Conservation (phyloP, 306 rosid species). For the Vigna trinervia region DNA sequence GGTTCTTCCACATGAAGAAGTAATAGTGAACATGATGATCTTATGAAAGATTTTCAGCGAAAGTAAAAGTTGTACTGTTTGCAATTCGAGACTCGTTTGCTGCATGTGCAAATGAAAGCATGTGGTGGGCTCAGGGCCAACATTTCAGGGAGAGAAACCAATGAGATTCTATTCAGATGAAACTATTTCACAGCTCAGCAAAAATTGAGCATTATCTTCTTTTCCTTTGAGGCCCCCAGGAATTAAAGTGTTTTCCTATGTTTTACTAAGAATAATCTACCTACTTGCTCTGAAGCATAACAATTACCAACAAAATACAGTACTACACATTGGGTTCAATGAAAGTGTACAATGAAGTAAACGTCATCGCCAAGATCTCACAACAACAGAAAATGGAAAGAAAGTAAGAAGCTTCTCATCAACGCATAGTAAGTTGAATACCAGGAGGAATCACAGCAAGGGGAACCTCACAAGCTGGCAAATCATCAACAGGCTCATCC, state of each 20-base stretch:
- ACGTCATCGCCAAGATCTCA: slow-evolving; percentile 20
- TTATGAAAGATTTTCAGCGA: slow-evolving; percentile 20
- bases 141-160: slow-evolving; percentile 14
- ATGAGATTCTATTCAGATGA: slow-evolving; percentile 23
- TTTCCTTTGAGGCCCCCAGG: not conserved
- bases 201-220: slow-evolving; percentile 1
- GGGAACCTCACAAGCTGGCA: slow-evolving; percentile 55
- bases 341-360: slow-evolving; percentile 27
- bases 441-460: slow-evolving; percentile 73
- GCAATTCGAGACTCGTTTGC: slow-evolving; percentile 27
- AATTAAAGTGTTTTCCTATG: not conserved
- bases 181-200: not conserved
- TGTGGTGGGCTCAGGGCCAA: not conserved
- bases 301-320: slow-evolving; percentile 21
- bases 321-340: slow-evolving; percentile 19
- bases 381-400: not conserved
- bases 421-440: slow-evolving; percentile 40
- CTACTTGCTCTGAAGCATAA: not conserved
- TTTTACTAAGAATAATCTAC: slow-evolving; percentile 5
- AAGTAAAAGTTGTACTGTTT: slow-evolving; percentile 12
- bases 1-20: slow-evolving; percentile 9
- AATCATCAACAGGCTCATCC: slow-evolving; percentile 74
- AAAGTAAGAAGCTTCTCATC: slow-evolving; percentile 26
- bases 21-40: slow-evolving; percentile 23
- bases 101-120: slow-evolving; percentile 7